Evolutionary conservation across 148 eudicot genomes (phyloP), one percentile per base, ranked within the genome.

Genomic region (Suaeda aralocaspica): DNA sequence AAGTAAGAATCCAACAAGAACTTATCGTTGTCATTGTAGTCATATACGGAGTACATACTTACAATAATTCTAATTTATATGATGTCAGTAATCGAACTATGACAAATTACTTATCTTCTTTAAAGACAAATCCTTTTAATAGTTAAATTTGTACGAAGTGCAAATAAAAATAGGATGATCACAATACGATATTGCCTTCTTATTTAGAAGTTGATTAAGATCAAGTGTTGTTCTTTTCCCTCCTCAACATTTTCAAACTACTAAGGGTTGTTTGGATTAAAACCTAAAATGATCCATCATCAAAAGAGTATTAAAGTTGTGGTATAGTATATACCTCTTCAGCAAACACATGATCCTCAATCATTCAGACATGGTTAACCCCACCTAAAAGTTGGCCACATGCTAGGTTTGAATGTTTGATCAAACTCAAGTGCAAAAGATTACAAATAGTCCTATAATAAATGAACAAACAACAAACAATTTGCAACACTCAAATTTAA

Each of bases 321-420:
- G 26, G n/a, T 11, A 16, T 22, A 42, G 36, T 21, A 53, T 21
- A 11, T 2, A 24, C 53, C n/a, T n/a, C n/a, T n/a, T 13, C 64
- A 74, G 52, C 72, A 61, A 75, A 68, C 68, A 75, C 69, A 75
- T 75, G 68, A 42, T 25, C 41, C n/a, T n/a, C 67, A 77, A 71
- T 71, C 75, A 77, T 71, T 14, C 67, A 71, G 12, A 71, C 75
- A 66, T 60, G 64, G 28, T 49, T 25, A 34, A 57, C 72, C 75
- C 76, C 68, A 67, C 71, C 49, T 52, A n/a, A 50, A 60, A 52
- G 64, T 68, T 77, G 68, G 76, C 76, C 76, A 67, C 76, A 68
- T 77, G 76, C 76, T 42, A 15, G 48, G 45, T 25, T 34, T 36
- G 41, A 36, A 36, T 21, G 41, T 29, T 60, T 67, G n/a, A 67